These are phyloP conservation scores for Bipolaris victoriae DNA, from an alignment of 2,329 filamentous ascomycete genomes.

Conservation along the genomic window DNA sequence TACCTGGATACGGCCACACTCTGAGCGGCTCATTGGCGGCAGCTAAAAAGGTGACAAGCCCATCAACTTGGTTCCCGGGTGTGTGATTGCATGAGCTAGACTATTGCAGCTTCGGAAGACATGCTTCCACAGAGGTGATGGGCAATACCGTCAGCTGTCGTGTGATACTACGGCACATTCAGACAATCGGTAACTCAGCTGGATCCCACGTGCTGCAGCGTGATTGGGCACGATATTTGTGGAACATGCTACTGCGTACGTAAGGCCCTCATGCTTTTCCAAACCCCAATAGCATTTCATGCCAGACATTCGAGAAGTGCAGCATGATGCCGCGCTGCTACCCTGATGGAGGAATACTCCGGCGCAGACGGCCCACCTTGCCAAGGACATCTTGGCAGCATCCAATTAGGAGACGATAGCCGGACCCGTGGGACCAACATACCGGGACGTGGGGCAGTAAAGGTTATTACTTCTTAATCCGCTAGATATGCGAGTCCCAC, in stretches of 20 bases:
- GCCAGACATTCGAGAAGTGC: not conserved
- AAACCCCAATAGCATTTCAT: not conserved
- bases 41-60: not conserved
- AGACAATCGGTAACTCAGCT: not conserved
- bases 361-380: not conserved
- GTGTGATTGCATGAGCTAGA: not conserved
- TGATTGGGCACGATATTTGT: not conserved
- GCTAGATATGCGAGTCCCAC: not conserved
- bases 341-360: not conserved
- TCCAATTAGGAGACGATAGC: not conserved
- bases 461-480: not conserved
- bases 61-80: not conserved
- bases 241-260: not conserved
- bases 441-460: not conserved
- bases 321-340: not conserved
- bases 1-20: too few species aligned
- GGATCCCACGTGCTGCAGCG: not conserved
- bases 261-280: not conserved
- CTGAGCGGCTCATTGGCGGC: not conserved
- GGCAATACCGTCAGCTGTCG: not conserved
- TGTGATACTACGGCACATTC: not conserved
- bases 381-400: not conserved
- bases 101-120: not conserved
- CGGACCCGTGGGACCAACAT: not conserved
- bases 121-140: not conserved